Conservation (phyloP, 2,329 filamentous ascomycete species). For the Exophiala sideris region DNA sequence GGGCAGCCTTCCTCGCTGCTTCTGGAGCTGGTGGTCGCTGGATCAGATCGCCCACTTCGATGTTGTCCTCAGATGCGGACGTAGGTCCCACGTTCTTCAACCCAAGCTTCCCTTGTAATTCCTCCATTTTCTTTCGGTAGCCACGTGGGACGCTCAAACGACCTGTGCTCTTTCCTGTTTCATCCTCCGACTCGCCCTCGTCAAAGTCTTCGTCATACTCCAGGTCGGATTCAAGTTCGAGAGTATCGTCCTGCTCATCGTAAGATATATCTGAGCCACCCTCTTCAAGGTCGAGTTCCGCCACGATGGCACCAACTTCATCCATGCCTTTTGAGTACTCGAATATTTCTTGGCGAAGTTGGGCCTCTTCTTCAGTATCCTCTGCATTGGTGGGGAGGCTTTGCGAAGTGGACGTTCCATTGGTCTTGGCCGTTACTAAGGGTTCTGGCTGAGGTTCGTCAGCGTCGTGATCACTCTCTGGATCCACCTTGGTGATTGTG, state of each 20-base stretch:
- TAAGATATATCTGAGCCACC: slow-evolving; percentile 47
- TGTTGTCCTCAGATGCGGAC: slow-evolving; percentile 6
- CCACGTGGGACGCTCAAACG: slow-evolving; percentile 39
- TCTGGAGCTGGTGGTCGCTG: slow-evolving; percentile 27
- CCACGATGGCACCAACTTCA: slow-evolving; percentile 87
- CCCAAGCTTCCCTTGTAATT: slow-evolving; percentile 73
- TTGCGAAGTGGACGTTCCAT: not conserved
- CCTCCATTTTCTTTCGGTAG: slow-evolving; percentile 79
- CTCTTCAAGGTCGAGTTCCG: slow-evolving; percentile 82
- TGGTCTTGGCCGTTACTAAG: not conserved
- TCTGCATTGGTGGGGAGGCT: slow-evolving; percentile 36
- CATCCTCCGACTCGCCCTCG: slow-evolving; percentile 66
- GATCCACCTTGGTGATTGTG: slow-evolving; percentile 14
- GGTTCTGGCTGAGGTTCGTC: not conserved
- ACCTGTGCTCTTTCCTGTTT: slow-evolving; percentile 69
- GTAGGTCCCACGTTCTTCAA: slow-evolving; percentile 58
- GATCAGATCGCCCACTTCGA: not conserved
- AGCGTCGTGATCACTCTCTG: slow-evolving; percentile 1
- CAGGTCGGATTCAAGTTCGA: slow-evolving; percentile 24
- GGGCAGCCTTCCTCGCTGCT: slow-evolving; percentile 28
- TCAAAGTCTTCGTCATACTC: slow-evolving; percentile 55
- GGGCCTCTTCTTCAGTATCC: slow-evolving; percentile 77
- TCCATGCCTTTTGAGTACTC: slow-evolving; percentile 69
- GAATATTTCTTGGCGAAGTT: slow-evolving; percentile 81
- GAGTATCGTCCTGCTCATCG: slow-evolving; percentile 51